Evolutionary conservation across 2,329 filamentous ascomycete genomes (phyloP).

Genomic region (Aspergillus ruber): DNA sequence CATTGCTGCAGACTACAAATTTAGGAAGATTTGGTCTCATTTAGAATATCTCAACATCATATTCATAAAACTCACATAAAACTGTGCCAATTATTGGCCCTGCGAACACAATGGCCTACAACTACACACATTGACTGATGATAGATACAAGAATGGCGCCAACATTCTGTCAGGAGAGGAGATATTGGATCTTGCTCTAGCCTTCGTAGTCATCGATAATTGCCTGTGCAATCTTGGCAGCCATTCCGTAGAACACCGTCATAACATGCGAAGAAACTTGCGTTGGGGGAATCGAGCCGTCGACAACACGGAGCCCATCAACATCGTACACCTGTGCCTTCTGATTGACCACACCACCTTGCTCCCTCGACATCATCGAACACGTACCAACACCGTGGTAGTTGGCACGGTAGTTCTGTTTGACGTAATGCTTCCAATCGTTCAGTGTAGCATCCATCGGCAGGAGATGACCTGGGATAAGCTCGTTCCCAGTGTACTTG

Average conservation of each 20-base stretch:
- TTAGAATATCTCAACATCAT: too few species aligned
- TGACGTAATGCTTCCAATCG: slow-evolving; percentile 18
- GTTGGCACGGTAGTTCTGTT: slow-evolving; percentile 21
- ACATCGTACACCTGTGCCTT: slow-evolving; percentile 25
- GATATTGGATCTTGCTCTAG: too few species aligned
- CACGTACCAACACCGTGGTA: slow-evolving; percentile 26
- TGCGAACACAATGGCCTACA: too few species aligned
- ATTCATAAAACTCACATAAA: too few species aligned
- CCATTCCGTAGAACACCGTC: slow-evolving; percentile 25
- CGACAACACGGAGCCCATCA: slow-evolving; percentile 28
- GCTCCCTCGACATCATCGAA: slow-evolving; percentile 26
- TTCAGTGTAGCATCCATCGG: slow-evolving; percentile 13
- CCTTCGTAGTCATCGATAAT: slow-evolving; percentile 9
- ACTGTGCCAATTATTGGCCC: too few species aligned
- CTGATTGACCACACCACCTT: slow-evolving; percentile 27
- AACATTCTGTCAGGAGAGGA: too few species aligned
- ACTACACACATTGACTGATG: too few species aligned
- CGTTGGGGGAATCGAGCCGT: slow-evolving; percentile 30
- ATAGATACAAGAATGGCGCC: too few species aligned
- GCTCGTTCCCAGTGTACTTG: slow-evolving; percentile 12
- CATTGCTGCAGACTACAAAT: too few species aligned
- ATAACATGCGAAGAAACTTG: slow-evolving; percentile 27
- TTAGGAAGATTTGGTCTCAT: too few species aligned
- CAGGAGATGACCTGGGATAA: slow-evolving; percentile 9
- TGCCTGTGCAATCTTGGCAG: slow-evolving; percentile 16